phyloP scores from a whole-genome alignment of 2,329 filamentous ascomycete genomes.

The Calonectria montana region DNA sequence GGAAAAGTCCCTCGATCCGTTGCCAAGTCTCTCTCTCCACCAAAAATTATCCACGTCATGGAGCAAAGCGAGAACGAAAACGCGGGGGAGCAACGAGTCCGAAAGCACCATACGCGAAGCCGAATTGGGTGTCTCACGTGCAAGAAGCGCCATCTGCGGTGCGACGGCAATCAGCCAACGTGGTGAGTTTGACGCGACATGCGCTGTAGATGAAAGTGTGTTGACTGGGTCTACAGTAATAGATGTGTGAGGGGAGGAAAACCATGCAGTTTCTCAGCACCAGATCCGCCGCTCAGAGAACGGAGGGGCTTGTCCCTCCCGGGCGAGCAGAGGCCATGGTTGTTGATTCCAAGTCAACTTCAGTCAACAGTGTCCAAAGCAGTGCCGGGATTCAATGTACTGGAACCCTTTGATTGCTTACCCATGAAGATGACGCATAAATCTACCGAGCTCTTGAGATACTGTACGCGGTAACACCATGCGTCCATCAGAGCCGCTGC shows the following conservation, averaged over 20 bases:
- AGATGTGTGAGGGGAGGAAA: background rate
- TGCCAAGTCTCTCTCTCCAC: background rate
- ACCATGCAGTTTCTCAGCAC: background rate
- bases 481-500: no score
- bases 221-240: background rate
- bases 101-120: constrained; percentile 36
- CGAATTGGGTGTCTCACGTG: constrained; percentile 35
- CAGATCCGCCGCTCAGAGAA: background rate
- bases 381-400: background rate
- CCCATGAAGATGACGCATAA: background rate
- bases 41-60: background rate
- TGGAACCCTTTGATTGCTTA: constrained; percentile 1
- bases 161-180: constrained; percentile 29
- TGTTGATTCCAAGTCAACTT: background rate
- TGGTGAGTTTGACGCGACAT: background rate
- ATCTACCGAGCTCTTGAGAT: background rate
- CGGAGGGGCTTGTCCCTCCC: background rate
- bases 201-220: background rate
- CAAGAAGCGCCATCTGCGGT: constrained; percentile 37
- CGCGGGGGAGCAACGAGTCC: constrained; percentile 8
- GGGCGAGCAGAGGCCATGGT: background rate
- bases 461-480: background rate
- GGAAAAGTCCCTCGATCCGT: background rate
- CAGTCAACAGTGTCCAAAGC: background rate
- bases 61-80: background rate